Percentiles rank a stretch among this genome's conserved stretches.
Conservation (phyloP, 441 rosid species). For the Pelargonium hybrid region DNA sequence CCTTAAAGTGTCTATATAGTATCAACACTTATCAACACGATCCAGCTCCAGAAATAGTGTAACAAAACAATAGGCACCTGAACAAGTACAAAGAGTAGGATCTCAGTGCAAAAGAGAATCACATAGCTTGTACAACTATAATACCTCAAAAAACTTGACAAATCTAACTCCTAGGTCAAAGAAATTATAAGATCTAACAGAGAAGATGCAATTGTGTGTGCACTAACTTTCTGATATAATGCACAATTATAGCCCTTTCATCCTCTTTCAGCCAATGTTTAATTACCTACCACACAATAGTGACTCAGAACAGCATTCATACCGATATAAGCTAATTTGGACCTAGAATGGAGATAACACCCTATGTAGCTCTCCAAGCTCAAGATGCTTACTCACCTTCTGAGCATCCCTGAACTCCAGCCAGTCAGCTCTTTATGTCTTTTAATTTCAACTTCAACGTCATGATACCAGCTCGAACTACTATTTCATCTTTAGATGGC, state of each 20-base stretch:
- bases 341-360: neutral
- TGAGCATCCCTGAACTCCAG: slow-evolving; percentile 13
- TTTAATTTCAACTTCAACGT: slow-evolving; percentile 55
- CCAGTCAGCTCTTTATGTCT: slow-evolving; percentile 31
- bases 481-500: slow-evolving; percentile 49
- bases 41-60: neutral
- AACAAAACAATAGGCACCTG: neutral
- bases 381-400: slow-evolving; percentile 1
- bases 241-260: too few species aligned
- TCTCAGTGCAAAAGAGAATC: neutral
- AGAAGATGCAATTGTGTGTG: neutral
- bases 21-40: neutral
- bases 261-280: too few species aligned
- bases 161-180: neutral
- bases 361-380: neutral
- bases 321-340: neutral
- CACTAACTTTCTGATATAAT: neutral
- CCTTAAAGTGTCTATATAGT: neutral
- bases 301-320: neutral
- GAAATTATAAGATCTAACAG: neutral
- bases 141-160: neutral
- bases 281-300: too few species aligned
- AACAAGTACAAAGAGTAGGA: neutral
- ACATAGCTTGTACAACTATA: neutral
- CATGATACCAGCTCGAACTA: slow-evolving; percentile 77